Evolutionary conservation across 2,329 filamentous ascomycete genomes (phyloP), one percentile per base, ranked within the genome.

Genomic region (Colletotrichum musae): DNA sequence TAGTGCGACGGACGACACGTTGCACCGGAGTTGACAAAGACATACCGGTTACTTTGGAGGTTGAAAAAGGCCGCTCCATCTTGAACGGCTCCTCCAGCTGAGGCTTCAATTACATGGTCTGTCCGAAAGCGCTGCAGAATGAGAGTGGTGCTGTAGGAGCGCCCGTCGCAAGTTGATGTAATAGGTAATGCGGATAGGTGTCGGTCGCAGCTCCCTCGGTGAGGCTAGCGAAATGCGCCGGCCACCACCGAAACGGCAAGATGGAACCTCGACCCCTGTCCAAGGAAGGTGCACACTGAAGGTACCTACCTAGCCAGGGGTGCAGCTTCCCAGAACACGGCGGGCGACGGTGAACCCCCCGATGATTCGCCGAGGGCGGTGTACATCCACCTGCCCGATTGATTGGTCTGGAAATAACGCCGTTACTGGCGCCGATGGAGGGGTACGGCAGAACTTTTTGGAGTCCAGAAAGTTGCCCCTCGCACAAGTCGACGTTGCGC

Each of bases 41-140:
- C 80, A 62, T 83, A 93, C 92, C 91, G 78, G 91, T 93, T 76
- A 94, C 92, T 86, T 94, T 94, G 74, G 91, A 93, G 75, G 90
- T 91, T 77, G 91, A 91, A 73, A 87, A 89, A 74, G 88, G 85
- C 83, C 90, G 87, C 83, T 91, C 89, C 89, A 91, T 91, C 76
- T 80, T 81, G 80, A 78, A 80, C 78, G 80, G 64, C 72, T 72
- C 72, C 61, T 69, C 67, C 63, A 54, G 47, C 47, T 66, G 62
- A 32, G 24, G 57, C n/a, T 56, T 57, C 28, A 47, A 47, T 61
- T 61, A 70, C 67, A 70, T 70, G 56, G 51, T 57, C 62, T 24
- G 51, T 61, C 45, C 50, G 36, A 45, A 32, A 18, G 43, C 50
- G 60, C 45, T 16, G 16, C 16, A 26, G n/a, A 65, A 43, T 58